A percentile compares a stretch with the other conserved stretches of the same genome.
Evolutionary conservation across 192 early-diverging fungal species (phyloP).

Genomic region (Podila minutissima): DNA sequence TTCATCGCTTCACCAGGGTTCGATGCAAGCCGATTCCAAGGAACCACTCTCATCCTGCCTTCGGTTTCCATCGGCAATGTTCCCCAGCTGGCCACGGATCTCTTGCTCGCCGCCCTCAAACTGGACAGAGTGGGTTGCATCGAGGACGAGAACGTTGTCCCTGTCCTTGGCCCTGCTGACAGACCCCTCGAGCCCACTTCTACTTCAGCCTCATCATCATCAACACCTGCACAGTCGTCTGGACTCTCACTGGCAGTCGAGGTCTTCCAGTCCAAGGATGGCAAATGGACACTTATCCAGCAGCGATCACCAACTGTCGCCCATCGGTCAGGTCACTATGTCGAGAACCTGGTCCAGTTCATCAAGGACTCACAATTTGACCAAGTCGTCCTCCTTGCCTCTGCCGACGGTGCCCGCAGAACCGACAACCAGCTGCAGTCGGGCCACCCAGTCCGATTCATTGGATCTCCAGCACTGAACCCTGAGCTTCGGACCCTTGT

Average conservation of each 20-base stretch:
- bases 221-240: background rate
- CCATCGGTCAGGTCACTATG: slow-evolving; percentile 58
- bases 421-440: slow-evolving; percentile 69
- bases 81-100: slow-evolving; percentile 77
- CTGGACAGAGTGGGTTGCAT: slow-evolving; percentile 70
- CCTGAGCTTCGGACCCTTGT: slow-evolving; percentile 23
- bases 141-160: slow-evolving; percentile 64
- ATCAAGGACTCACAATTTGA: slow-evolving; percentile 60
- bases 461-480: slow-evolving; percentile 25
- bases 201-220: slow-evolving; percentile 27
- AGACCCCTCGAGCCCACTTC: slow-evolving; percentile 21
- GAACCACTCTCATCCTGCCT: slow-evolving; percentile 60
- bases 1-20: slow-evolving; percentile 53
- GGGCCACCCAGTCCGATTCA: slow-evolving; percentile 58
- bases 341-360: slow-evolving; percentile 64
- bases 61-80: slow-evolving; percentile 83
- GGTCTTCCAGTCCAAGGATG: slow-evolving; percentile 75
- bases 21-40: slow-evolving; percentile 47
- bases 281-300: slow-evolving; percentile 73
- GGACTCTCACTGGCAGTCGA: slow-evolving; percentile 59
- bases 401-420: slow-evolving; percentile 72
- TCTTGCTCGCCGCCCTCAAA: slow-evolving; percentile 70
- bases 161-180: slow-evolving; percentile 67
- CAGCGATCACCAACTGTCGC: slow-evolving; percentile 72
- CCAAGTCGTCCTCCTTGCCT: slow-evolving; percentile 70